These are phyloP conservation scores for Globisporangium solare DNA, from an alignment of 352 stramenopile genomes.

Conservation along the genomic window DNA sequence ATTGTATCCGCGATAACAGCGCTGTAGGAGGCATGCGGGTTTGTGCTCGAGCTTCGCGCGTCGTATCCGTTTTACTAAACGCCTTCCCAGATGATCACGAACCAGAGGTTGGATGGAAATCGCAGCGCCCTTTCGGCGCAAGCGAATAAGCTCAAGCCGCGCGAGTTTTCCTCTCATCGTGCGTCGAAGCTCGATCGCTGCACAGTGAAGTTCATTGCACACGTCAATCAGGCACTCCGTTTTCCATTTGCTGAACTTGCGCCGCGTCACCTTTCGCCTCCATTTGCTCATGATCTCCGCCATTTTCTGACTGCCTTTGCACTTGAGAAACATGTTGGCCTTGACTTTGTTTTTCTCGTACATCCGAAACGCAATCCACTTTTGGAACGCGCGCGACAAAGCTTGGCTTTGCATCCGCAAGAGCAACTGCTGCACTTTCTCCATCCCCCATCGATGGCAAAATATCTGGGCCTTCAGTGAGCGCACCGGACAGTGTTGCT, in stretches of 20 bases:
- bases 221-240: constrained; percentile 39
- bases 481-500: constrained; percentile 76
- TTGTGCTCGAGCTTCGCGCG: constrained; percentile 41
- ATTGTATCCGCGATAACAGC: constrained; percentile 73
- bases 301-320: constrained; percentile 74
- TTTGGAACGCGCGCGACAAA: constrained; percentile 58
- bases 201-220: constrained; percentile 51
- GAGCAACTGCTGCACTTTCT: constrained; percentile 80
- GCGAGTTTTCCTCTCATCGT: constrained; percentile 45
- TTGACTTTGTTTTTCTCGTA: constrained; percentile 78
- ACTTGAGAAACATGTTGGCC: constrained; percentile 79
- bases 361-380: constrained; percentile 62
- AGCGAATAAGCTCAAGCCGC: constrained; percentile 18
- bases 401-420: constrained; percentile 60
- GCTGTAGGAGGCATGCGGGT: constrained; percentile 49
- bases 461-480: constrained; percentile 82
- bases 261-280: constrained; percentile 43
- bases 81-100: constrained; percentile 34
- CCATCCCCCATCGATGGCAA: constrained; percentile 79
- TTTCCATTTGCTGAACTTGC: constrained; percentile 49
- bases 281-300: constrained; percentile 60
- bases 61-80: constrained; percentile 18
- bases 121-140: constrained; percentile 26
- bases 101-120: constrained; percentile 47
- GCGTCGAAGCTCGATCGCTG: constrained; percentile 72